phyloP scores from a whole-genome alignment of 164 flowering plant species.

The Nymphaea colorata region DNA sequence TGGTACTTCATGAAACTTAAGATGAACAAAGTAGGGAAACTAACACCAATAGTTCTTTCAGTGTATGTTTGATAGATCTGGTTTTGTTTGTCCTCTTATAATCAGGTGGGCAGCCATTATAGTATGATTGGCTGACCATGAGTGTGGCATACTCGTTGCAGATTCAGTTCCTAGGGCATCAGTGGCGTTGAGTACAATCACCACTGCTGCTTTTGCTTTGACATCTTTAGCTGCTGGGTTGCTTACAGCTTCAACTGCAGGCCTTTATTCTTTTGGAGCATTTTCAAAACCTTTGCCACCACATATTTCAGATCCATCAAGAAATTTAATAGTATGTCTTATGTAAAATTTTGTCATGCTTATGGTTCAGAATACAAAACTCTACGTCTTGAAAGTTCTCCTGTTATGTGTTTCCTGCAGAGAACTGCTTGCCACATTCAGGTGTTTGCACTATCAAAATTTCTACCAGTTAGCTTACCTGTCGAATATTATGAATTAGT shows the following conservation, averaged over 20 bases:
- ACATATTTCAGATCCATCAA: constrained; percentile 43
- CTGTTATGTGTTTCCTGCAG: constrained; percentile 20
- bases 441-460: constrained; percentile 82
- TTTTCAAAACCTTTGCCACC: constrained; percentile 29
- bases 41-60: too few relatives aligned
- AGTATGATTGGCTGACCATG: too few relatives aligned
- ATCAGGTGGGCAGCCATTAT: too few relatives aligned
- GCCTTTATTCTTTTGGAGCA: constrained; percentile 50
- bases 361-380: background rate
- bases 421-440: constrained; percentile 81
- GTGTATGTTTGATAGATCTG: too few relatives aligned
- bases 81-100: too few relatives aligned
- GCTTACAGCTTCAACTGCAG: constrained; percentile 64
- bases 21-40: too few relatives aligned
- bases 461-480: constrained; percentile 66
- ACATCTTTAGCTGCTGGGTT: constrained; percentile 55
- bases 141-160: constrained; percentile 14
- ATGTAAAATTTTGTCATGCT: background rate
- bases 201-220: constrained; percentile 37
- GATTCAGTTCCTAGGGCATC: constrained; percentile 66
- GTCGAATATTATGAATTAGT: constrained; percentile 72
- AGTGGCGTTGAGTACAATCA: constrained; percentile 25
- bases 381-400: background rate
- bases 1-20: too few relatives aligned
- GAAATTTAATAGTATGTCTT: constrained; percentile 65